Base-by-base conservation (phyloP, 1,284 basidiomycete species). In the Cryptococcus neoformans region DNA sequence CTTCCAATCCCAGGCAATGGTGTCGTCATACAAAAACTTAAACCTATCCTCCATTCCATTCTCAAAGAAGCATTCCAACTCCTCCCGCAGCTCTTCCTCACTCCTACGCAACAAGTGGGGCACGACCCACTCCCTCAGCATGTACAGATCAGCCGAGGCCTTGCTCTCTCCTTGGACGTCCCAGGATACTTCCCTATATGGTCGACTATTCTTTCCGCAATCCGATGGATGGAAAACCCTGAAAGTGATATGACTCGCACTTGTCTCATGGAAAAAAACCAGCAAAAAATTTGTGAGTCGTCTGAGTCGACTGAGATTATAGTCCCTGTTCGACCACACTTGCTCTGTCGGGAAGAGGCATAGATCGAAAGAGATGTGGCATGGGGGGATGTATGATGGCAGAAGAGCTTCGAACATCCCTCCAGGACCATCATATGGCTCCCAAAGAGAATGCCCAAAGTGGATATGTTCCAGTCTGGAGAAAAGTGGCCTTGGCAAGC, bases 341-440 rank as follows among this genome's bases (percentile, higher is more conserved):
- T 35, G 46, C 16, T 47, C 21, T 3, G 16, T 35, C 3, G 14
- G 34, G 17, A 16, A 21, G n/a, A 47, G 17, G 21, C n/a, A 12
- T 6, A 47, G 9, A 34, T 47, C 46, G 46, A 47, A 35, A 35
- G 46, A 47, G 46, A 47, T 21, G 16, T 47, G 17, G 46, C 46
- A 47, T 9, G 42, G 42, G 34, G 46, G 46, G 28, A 47, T 47
- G 16, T 47, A 47, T 9, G 46, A 21, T 11, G 46, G 46, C 17
- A 47, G 46, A 34, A 47, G 46, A n/a, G 46, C 46, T 35, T 47
- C 46, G 9, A 47, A 47, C 46, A 47, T 21, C n/a, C 46, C n/a
- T 4, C 21, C 46, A 28, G 21, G 14, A 35, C 46, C 46, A 34
- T 11, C 28, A 34, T 47, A 47, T 7, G 46, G 46, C 34, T 47